These are phyloP conservation scores for Lipomyces spencermartinsiae DNA, from an alignment of 805 yeast genomes.

Conservation along the genomic window DNA sequence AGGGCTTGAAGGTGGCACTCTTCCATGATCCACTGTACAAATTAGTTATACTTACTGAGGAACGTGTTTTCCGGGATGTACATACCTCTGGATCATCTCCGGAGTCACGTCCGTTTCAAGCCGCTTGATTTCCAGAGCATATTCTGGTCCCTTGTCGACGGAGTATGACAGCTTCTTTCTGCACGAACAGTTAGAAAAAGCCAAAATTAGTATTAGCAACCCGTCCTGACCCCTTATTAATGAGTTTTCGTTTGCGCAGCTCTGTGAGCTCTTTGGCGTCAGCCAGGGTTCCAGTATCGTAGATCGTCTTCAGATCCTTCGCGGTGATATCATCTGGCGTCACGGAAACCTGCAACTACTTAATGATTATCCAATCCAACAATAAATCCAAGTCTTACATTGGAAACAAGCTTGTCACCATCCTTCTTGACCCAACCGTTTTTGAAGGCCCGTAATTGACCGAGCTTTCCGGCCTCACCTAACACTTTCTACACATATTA, in stretches of 20 bases:
- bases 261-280: conserved; percentile 77
- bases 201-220: not conserved
- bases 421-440: conserved; percentile 94
- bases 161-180: conserved; percentile 76
- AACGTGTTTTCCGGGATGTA: not conserved
- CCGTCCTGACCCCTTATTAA: conserved; percentile 51
- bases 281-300: conserved; percentile 58
- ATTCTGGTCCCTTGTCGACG: conserved; percentile 81
- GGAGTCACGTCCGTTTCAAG: conserved; percentile 92
- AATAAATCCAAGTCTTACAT: conserved; percentile 38
- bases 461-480: conserved; percentile 86
- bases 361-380: not conserved
- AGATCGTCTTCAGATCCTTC: conserved; percentile 63
- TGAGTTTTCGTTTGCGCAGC: conserved; percentile 91
- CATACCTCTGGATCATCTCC: conserved; percentile 72
- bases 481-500: conserved; percentile 55
- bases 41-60: not conserved
- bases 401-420: conserved; percentile 75
- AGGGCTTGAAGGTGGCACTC: conserved; percentile 84
- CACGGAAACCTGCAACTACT: conserved; percentile 40
- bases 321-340: conserved; percentile 74
- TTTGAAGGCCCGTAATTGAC: conserved; percentile 97
- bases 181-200: not conserved
- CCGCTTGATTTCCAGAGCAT: conserved; percentile 77
- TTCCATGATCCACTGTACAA: conserved; percentile 75